Conservation (phyloP, 192 early-diverging fungal genomes). For the Entrophospora sp. region DNA sequence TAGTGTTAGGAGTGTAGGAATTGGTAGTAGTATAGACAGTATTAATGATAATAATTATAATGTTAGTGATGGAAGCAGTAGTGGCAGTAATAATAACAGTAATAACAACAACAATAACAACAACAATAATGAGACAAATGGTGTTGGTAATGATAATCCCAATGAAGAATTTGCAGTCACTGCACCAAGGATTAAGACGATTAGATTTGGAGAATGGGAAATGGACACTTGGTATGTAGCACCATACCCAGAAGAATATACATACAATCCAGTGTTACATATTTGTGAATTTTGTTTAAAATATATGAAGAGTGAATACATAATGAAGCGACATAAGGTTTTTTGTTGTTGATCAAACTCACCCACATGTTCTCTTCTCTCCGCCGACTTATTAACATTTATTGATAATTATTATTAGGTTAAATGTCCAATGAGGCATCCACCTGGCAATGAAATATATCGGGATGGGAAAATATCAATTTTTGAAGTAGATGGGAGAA, state of each 20-base stretch:
- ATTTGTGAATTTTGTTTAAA: slow-evolving; percentile 97
- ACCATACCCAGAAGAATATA: slow-evolving; percentile 97
- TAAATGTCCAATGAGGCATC: slow-evolving; percentile 70
- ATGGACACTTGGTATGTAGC: slow-evolving; percentile 94
- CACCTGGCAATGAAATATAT: slow-evolving; percentile 95
- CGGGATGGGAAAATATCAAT: slow-evolving; percentile 74
- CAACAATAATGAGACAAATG: too few relatives aligned
- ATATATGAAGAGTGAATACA: slow-evolving; percentile 89
- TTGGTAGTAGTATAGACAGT: too few relatives aligned
- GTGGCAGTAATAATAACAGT: too few relatives aligned
- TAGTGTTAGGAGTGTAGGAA: too few relatives aligned
- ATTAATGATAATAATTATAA: too few relatives aligned
- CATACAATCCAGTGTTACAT: slow-evolving; percentile 62
- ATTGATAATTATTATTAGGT: slow-evolving; percentile 23
- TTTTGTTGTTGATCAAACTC: neutral
- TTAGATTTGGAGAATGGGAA: slow-evolving; percentile 70
- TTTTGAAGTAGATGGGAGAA: slow-evolving; percentile 94
- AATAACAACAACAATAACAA: too few relatives aligned
- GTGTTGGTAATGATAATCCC: neutral
- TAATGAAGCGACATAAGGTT: slow-evolving; percentile 67
- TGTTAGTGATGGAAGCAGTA: too few relatives aligned
- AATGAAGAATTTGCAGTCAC: slow-evolving; percentile 13
- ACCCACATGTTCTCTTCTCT: neutral
- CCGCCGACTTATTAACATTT: neutral
- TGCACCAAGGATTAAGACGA: slow-evolving; percentile 51